Evolutionary conservation across 2,329 filamentous ascomycete species (phyloP), one percentile per base, ranked within the genome.

Genomic region (Aspergillus versicolor): DNA sequence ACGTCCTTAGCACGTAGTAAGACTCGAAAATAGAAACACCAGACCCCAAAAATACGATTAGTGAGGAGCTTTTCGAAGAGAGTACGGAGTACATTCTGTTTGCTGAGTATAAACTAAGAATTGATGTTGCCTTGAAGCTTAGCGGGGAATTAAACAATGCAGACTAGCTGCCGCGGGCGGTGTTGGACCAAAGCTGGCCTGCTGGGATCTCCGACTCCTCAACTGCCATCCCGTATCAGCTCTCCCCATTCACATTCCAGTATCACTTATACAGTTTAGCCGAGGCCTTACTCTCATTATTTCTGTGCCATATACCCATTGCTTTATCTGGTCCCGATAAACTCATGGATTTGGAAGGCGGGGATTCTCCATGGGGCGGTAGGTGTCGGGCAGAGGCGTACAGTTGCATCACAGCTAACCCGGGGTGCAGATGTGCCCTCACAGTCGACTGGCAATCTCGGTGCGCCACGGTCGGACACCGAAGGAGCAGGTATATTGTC

Each of bases 351-450:
- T 61, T 77, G 57, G 75, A 76, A 54, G 63, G 69, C 59, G 74
- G 74, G 52, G 78, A 80, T 67, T 80, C 78, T 59, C 78, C 78
- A 52, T 81, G 78, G 78, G 77, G 75, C 66, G 78, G 78, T 81
- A 73, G 62, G 74, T 63, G 64, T 40, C 41, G 57, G 65, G 63
- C 67, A 67, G 55, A 67, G 60, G 64, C 56, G 60, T 65, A 61
- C 64, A 61, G 57, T 59, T 53, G 58, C 59, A 52, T 61, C 45
- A 58, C 61, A 58, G 64, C 67, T 70, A 62, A 70, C 58, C 32
- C 49, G 60, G 53, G 48, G 32, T 54, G 50, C 66, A 80, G 78
- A 80, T 70, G 76, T 79, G 54, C 78, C 77, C 43, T 80, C 78
- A 34, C 73, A 75, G 51, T 78, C 75, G 54, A 63, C 58, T 60